Conservation (phyloP, 2,329 filamentous ascomycete species). For the Blastomyces parvus region DNA sequence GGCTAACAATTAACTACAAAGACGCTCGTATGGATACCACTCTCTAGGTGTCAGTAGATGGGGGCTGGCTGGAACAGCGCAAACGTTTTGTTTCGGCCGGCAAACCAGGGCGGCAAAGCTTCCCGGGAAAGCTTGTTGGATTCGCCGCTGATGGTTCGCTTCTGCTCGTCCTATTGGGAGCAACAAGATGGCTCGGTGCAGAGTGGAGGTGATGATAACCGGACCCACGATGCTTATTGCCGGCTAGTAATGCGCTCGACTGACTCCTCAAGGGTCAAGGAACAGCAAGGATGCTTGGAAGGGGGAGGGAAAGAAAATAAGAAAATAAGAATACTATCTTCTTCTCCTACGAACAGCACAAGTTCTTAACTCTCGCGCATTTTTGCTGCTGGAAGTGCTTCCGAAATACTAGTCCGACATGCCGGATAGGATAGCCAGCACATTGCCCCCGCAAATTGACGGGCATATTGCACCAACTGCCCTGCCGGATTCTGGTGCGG, state of each 20-base stretch:
- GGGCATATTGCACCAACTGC: neutral
- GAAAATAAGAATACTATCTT: neutral
- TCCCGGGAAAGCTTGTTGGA: neutral
- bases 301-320: neutral
- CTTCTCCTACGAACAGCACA: neutral
- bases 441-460: neutral
- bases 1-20: no score
- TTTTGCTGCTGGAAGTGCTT: neutral
- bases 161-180: no score
- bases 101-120: neutral
- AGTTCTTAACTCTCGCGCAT: neutral
- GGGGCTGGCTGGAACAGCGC: no score
- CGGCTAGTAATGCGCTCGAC: no score
- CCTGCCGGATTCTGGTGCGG: neutral
- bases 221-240: no score
- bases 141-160: no score
- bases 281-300: neutral
- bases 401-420: neutral
- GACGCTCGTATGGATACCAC: no score
- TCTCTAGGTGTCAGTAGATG: no score
- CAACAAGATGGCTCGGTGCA: neutral
- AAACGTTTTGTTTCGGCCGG: neutral
- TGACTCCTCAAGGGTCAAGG: no score
- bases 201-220: slow-evolving; percentile 1
- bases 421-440: neutral